phyloP scores from a whole-genome alignment of 768 basidiomycete genomes.

The Thelephora aurantiotincta region DNA sequence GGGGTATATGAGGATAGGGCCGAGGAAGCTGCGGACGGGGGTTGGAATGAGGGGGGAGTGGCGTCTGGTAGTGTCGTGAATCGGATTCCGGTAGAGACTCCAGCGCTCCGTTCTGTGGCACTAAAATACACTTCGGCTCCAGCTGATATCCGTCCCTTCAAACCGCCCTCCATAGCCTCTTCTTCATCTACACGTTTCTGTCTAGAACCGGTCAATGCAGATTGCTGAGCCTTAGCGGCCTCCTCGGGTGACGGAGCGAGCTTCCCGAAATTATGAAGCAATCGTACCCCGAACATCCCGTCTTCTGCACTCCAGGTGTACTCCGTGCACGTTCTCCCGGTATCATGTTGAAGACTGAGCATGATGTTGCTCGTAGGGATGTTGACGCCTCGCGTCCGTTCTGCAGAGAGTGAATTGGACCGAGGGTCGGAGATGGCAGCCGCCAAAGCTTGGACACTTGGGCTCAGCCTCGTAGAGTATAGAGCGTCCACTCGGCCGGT shows the following conservation, averaged over 20 bases:
- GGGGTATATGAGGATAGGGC: slow-evolving; percentile 12
- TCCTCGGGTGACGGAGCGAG: slow-evolving; percentile 26
- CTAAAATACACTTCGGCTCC: slow-evolving; percentile 93
- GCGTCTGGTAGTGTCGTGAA: slow-evolving; percentile 86
- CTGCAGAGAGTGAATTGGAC: slow-evolving; percentile 28
- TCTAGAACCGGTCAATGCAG: slow-evolving; percentile 15
- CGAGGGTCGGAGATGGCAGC: slow-evolving; percentile 78
- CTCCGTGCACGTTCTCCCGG: slow-evolving; percentile 86
- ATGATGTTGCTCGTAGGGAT: slow-evolving; percentile 45
- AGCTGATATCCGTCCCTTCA: slow-evolving; percentile 81
- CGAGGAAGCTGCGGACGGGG: slow-evolving; percentile 23
- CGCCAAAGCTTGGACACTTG: slow-evolving; percentile 69
- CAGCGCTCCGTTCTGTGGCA: slow-evolving; percentile 83
- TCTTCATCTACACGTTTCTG: slow-evolving; percentile 88
- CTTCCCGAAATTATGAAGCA: slow-evolving; percentile 87
- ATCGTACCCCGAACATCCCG: slow-evolving; percentile 80
- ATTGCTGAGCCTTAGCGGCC: slow-evolving; percentile 9
- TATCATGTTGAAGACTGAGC: slow-evolving; percentile 82
- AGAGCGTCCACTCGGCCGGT: slow-evolving; percentile 80
- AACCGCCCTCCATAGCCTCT: slow-evolving; percentile 81
- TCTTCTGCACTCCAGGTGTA: slow-evolving; percentile 93
- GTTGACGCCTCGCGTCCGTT: slow-evolving; percentile 28
- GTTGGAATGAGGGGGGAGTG: slow-evolving; percentile 49
- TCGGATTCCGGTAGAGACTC: slow-evolving; percentile 89
- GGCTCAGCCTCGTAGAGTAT: slow-evolving; percentile 68